A percentile compares a stretch with the other conserved stretches of the same genome.
These are phyloP conservation scores for Suhomyces xylopsoci DNA, from an alignment of 805 yeast genomes.

Conservation along the genomic window DNA sequence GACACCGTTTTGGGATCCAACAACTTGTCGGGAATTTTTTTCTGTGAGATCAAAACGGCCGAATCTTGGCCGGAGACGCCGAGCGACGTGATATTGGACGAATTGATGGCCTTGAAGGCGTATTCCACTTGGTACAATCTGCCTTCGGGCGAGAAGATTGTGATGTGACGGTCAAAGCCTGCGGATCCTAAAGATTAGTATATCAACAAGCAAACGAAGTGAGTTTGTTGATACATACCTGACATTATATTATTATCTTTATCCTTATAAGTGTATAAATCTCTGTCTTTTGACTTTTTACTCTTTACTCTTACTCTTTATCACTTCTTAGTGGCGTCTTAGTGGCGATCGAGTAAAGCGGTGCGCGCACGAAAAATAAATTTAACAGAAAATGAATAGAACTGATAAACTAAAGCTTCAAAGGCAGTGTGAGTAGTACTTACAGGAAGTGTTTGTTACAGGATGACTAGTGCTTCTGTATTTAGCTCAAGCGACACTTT, in stretches of 20 bases:
- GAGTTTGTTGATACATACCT: background rate
- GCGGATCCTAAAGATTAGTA: constrained; percentile 52
- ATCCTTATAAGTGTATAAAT: too few species aligned
- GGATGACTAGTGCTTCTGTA: too few species aligned
- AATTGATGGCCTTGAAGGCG: constrained; percentile 94
- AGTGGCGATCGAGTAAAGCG: background rate
- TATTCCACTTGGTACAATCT: constrained; percentile 96
- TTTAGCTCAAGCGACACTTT: too few species aligned
- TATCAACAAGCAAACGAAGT: too few species aligned
- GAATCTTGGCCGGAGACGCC: constrained; percentile 86
- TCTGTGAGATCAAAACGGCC: constrained; percentile 87
- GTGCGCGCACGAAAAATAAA: background rate
- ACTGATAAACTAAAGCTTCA: too few species aligned
- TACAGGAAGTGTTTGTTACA: too few species aligned
- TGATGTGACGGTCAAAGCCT: constrained; percentile 98
- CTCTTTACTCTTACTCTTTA: too few species aligned
- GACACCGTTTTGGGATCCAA: constrained; percentile 85
- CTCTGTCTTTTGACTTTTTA: too few species aligned
- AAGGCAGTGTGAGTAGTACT: too few species aligned
- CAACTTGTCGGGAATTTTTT: constrained; percentile 93
- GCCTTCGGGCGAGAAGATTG: constrained; percentile 98
- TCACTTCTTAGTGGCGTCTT: background rate
- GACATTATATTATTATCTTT: background rate
- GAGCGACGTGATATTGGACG: constrained; percentile 84
- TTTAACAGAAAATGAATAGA: too few species aligned